Conservation (phyloP, 352 stramenopile species). For the Phytophthora cactorum region DNA sequence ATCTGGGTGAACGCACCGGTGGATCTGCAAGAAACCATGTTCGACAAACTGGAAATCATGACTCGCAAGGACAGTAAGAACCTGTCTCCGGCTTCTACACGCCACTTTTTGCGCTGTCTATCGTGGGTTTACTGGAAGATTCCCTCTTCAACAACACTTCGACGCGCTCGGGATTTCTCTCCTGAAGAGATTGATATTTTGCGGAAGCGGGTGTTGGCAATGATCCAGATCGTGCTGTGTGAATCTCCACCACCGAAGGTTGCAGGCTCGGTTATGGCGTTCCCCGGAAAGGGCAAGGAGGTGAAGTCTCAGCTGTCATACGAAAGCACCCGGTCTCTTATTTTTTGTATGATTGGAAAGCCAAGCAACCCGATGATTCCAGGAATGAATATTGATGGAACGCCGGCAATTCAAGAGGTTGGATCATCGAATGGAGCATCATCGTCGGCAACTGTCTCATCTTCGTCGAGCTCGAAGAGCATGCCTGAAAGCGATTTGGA, state of each 20-base stretch:
- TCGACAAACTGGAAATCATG: slow-evolving; percentile 83
- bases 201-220: slow-evolving; percentile 70
- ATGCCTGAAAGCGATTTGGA: slow-evolving; percentile 74
- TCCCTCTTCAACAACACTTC: slow-evolving; percentile 50
- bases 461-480: slow-evolving; percentile 50
- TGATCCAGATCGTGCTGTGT: slow-evolving; percentile 83
- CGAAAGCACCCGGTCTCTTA: slow-evolving; percentile 79
- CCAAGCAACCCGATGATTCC: slow-evolving; percentile 74
- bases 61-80: slow-evolving; percentile 78
- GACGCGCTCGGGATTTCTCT: slow-evolving; percentile 54
- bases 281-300: slow-evolving; percentile 62
- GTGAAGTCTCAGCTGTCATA: slow-evolving; percentile 82
- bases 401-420: slow-evolving; percentile 56
- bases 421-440: slow-evolving; percentile 40
- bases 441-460: slow-evolving; percentile 48
- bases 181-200: slow-evolving; percentile 66
- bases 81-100: slow-evolving; percentile 74
- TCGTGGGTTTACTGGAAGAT: slow-evolving; percentile 86
- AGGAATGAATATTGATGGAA: slow-evolving; percentile 68
- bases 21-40: slow-evolving; percentile 72
- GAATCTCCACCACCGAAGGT: slow-evolving; percentile 65
- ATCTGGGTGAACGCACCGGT: slow-evolving; percentile 83
- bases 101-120: slow-evolving; percentile 81
- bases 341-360: slow-evolving; percentile 90
- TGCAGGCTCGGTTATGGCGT: slow-evolving; percentile 58